Conservation (phyloP, 1,284 basidiomycete species). For the Ceratobasidium sp. region DNA sequence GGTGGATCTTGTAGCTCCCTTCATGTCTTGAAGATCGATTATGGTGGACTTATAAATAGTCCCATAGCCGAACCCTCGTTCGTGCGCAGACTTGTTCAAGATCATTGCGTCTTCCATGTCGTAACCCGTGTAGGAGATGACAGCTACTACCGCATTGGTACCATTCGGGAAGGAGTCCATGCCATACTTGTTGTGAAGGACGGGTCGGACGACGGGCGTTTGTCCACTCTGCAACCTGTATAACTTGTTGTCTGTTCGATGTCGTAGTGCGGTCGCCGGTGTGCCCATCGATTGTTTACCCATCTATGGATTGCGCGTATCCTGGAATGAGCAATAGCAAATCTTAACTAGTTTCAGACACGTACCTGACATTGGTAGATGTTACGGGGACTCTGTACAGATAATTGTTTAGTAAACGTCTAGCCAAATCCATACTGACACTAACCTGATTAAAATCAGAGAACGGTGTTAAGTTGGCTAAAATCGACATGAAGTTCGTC, state of each 20-base stretch:
- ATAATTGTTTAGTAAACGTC: conserved; percentile 7
- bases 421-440: conserved; percentile 42
- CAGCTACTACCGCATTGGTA: conserved; percentile 97
- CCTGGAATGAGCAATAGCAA: too few relatives aligned
- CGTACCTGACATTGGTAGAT: conserved; percentile 87
- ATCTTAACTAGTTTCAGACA: conserved; percentile 18
- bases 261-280: conserved; percentile 88
- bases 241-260: conserved; percentile 98
- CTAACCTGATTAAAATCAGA: conserved; percentile 95
- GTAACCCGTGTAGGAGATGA: conserved; percentile 99
- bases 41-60: conserved; percentile 97
- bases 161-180: conserved; percentile 99
- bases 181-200: conserved; percentile 93
- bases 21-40: conserved; percentile 87
- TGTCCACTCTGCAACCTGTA: conserved; percentile 97
- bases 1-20: conserved; percentile 62
- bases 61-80: conserved; percentile 97
- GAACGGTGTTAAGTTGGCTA: conserved; percentile 71
- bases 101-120: conserved; percentile 99
- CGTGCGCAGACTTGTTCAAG: conserved; percentile 97
- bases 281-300: conserved; percentile 99
- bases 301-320: too few relatives aligned
- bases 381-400: conserved; percentile 76
- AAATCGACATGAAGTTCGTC: conserved; percentile 90
- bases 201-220: conserved; percentile 93